Conservation (phyloP, 371 early-diverging fungal species). For the Blakeslea trispora region DNA sequence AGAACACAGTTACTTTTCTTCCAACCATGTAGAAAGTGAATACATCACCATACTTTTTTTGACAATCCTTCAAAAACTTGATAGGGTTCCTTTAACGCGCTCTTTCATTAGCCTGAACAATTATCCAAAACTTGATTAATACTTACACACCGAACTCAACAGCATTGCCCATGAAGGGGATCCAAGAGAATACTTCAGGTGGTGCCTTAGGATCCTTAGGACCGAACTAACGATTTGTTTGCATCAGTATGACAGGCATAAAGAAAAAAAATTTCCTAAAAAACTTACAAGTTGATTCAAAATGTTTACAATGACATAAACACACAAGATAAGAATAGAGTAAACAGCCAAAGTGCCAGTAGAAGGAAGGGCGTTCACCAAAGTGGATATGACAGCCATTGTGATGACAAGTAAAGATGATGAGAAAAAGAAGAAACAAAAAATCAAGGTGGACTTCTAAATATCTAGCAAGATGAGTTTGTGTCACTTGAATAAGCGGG, state of each 20-base stretch:
- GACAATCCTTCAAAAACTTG: slow-evolving; percentile 73
- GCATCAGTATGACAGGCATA: neutral
- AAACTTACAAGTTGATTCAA: slow-evolving; percentile 46
- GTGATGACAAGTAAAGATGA: slow-evolving; percentile 3
- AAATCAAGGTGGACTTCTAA: neutral
- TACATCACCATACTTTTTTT: slow-evolving; percentile 82
- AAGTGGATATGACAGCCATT: slow-evolving; percentile 32
- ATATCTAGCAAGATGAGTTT: slow-evolving; percentile 2
- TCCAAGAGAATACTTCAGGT: slow-evolving; percentile 82
- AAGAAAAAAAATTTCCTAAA: slow-evolving; percentile 2
- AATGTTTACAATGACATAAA: slow-evolving; percentile 40
- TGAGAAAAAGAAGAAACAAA: slow-evolving; percentile 1
- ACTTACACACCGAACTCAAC: slow-evolving; percentile 80
- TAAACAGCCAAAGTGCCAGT: slow-evolving; percentile 27
- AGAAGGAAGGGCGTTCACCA: slow-evolving; percentile 21
- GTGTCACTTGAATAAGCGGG: slow-evolving; percentile 16
- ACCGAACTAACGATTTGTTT: slow-evolving; percentile 49
- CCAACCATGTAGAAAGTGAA: slow-evolving; percentile 95
- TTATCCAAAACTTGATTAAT: no score
- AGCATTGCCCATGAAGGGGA: slow-evolving; percentile 92
- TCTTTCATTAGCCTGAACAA: no score
- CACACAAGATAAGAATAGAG: slow-evolving; percentile 31
- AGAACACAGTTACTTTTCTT: slow-evolving; percentile 83
- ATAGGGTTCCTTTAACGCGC: slow-evolving; percentile 88
- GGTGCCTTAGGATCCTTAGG: slow-evolving; percentile 70